phyloP scores from a whole-genome alignment of 1,284 basidiomycete species.

The Caloboletus firmus region DNA sequence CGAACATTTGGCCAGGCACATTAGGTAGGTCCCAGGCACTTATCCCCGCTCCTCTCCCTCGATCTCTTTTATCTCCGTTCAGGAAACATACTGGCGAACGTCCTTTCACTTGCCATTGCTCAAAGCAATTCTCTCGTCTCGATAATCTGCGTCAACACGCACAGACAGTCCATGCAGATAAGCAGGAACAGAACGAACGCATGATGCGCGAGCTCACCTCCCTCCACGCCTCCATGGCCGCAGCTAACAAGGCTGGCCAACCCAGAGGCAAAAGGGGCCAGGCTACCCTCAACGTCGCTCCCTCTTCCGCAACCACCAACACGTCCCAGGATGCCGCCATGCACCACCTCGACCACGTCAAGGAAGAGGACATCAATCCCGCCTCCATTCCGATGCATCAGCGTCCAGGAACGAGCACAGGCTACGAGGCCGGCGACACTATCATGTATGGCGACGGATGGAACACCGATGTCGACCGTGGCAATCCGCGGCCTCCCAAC shows the following conservation, averaged over 20 bases:
- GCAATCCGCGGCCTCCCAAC: slow-evolving; percentile 36
- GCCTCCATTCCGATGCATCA: slow-evolving; percentile 41
- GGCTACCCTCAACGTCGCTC: slow-evolving; percentile 11
- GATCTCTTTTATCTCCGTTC: slow-evolving; percentile 26
- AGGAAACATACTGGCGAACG: slow-evolving; percentile 98
- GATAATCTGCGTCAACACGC: slow-evolving; percentile 97
- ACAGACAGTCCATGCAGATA: slow-evolving; percentile 93
- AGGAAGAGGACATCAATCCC: slow-evolving; percentile 50
- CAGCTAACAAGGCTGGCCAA: slow-evolving; percentile 58
- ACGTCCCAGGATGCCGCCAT: slow-evolving; percentile 13
- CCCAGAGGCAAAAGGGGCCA: slow-evolving; percentile 44
- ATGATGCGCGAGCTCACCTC: slow-evolving; percentile 90
- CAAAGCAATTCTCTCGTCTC: slow-evolving; percentile 92
- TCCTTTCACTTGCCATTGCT: slow-evolving; percentile 94
- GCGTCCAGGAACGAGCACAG: slow-evolving; percentile 65
- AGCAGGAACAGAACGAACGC: slow-evolving; percentile 82
- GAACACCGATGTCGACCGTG: slow-evolving; percentile 40
- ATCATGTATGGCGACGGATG: slow-evolving; percentile 41
- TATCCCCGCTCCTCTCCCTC: slow-evolving; percentile 15
- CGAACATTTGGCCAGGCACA: slow-evolving; percentile 94
- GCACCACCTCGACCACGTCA: slow-evolving; percentile 41
- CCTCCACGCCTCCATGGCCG: slow-evolving; percentile 83
- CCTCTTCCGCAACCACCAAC: background rate
- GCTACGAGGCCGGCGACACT: slow-evolving; percentile 61
- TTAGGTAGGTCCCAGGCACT: slow-evolving; percentile 60